phyloP scores from a whole-genome alignment of 2,329 filamentous ascomycete species.

The Waltergamsia citrina region DNA sequence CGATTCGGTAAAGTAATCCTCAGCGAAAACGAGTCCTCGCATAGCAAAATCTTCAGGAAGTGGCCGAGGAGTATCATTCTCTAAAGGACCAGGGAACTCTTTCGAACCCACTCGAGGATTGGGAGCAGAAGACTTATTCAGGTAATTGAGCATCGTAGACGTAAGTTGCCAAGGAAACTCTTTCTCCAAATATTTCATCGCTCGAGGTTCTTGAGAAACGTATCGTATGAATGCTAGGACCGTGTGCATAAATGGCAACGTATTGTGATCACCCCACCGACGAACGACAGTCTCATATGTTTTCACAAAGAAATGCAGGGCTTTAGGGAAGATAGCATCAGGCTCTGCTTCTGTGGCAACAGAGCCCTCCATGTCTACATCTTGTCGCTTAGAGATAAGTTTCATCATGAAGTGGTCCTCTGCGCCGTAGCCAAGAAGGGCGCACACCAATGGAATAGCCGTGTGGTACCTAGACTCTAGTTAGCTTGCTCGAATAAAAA shows the following conservation, averaged over 20 bases:
- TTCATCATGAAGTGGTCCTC: constrained; percentile 36
- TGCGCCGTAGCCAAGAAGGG: constrained; percentile 21
- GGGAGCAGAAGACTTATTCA: constrained; percentile 11
- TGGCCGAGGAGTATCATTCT: constrained; percentile 36
- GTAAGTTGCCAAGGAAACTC: constrained; percentile 42
- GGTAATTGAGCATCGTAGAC: constrained; percentile 26
- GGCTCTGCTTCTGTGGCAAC: constrained; percentile 13
- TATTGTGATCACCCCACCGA: constrained; percentile 46
- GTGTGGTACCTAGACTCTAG: constrained; percentile 17
- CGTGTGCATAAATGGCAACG: constrained; percentile 53
- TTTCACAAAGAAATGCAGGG: constrained; percentile 28
- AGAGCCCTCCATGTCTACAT: constrained; percentile 12
- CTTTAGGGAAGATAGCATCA: constrained; percentile 19
- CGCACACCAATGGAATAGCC: constrained; percentile 19
- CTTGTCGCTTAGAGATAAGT: constrained; percentile 21
- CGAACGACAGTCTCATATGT: constrained; percentile 37
- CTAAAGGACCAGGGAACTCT: constrained; percentile 36
- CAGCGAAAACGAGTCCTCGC: constrained; percentile 51
- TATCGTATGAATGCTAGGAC: constrained; percentile 49
- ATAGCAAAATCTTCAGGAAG: constrained; percentile 62
- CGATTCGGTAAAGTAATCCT: constrained; percentile 44
- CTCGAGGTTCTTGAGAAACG: constrained; percentile 28
- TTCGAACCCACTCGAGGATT: too few species aligned
- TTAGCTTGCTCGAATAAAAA: constrained; percentile 5
- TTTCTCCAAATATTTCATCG: constrained; percentile 31